phyloP scores from a whole-genome alignment of 2,329 filamentous ascomycete genomes.

The Phialocephala sp. region DNA sequence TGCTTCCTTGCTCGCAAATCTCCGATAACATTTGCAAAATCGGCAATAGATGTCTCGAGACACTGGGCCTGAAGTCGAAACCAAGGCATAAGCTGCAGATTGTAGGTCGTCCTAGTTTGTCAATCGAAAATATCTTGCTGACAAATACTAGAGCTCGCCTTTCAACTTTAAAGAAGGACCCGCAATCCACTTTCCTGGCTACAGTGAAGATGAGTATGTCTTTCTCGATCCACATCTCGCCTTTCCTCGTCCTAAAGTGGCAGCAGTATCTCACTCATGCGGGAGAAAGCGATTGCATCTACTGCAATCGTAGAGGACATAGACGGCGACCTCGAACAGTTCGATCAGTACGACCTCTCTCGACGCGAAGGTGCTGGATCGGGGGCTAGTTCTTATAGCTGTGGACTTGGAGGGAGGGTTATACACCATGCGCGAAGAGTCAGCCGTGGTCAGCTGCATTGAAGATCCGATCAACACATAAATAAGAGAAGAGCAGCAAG shows the following conservation, averaged over 20 bases:
- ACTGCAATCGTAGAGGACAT: conserved; percentile 37
- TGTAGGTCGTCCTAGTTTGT: conserved; percentile 14
- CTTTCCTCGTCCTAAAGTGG: not conserved
- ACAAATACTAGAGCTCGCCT: conserved; percentile 57
- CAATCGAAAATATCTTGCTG: not conserved
- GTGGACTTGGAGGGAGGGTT: conserved; percentile 34
- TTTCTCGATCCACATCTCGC: not conserved
- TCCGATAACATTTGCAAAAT: conserved; percentile 4
- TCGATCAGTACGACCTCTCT: conserved; percentile 18
- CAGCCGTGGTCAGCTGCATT: conserved; percentile 30
- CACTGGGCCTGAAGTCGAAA: conserved; percentile 29
- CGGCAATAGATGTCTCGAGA: conserved; percentile 30
- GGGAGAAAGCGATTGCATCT: conserved; percentile 42
- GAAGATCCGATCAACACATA: not conserved
- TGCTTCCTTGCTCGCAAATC: not conserved
- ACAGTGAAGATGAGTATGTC: conserved; percentile 64
- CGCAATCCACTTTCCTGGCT: conserved; percentile 57
- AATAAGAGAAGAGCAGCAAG: too few species aligned
- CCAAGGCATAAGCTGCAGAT: conserved; percentile 28
- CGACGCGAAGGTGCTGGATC: conserved; percentile 27
- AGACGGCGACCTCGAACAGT: conserved; percentile 17
- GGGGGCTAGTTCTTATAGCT: conserved; percentile 31
- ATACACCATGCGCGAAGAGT: conserved; percentile 38
- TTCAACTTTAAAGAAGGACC: conserved; percentile 62
- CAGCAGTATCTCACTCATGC: conserved; percentile 41